Evolutionary conservation across 306 rosid genomes (phyloP).

Genomic region (Comarum palustre): DNA sequence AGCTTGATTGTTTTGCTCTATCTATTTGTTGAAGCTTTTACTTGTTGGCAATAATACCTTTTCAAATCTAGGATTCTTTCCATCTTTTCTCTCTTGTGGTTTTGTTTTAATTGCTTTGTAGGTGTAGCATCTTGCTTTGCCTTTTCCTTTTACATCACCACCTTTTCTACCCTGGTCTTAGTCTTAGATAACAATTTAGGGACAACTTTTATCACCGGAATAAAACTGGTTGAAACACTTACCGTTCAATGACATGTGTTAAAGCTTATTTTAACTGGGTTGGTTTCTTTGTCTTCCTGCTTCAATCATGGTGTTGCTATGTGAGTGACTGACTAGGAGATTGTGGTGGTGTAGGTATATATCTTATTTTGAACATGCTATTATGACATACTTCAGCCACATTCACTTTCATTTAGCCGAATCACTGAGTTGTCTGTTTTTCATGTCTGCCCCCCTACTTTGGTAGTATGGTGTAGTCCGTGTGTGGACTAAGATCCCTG

Average conservation of each 20-base stretch:
- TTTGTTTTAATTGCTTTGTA: background rate
- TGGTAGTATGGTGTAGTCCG: background rate
- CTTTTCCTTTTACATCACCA: background rate
- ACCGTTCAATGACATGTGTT: background rate
- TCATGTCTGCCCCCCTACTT: background rate
- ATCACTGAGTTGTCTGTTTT: background rate
- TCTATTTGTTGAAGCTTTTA: no score
- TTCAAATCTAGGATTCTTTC: background rate
- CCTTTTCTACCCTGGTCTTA: background rate
- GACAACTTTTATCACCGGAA: background rate
- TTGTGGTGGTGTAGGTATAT: background rate
- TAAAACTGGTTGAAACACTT: background rate
- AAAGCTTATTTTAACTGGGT: background rate
- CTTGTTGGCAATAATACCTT: background rate
- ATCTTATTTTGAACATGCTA: background rate
- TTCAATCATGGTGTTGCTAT: background rate
- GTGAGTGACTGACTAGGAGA: background rate
- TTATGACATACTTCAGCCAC: background rate
- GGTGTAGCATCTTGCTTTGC: background rate
- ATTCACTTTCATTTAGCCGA: background rate
- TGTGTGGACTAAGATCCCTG: background rate
- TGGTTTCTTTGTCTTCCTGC: background rate
- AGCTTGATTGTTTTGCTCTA: background rate
- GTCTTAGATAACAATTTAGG: background rate
- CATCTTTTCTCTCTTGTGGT: background rate